Conservation (phyloP, 768 basidiomycete genomes). For the Mrakia frigida region DNA sequence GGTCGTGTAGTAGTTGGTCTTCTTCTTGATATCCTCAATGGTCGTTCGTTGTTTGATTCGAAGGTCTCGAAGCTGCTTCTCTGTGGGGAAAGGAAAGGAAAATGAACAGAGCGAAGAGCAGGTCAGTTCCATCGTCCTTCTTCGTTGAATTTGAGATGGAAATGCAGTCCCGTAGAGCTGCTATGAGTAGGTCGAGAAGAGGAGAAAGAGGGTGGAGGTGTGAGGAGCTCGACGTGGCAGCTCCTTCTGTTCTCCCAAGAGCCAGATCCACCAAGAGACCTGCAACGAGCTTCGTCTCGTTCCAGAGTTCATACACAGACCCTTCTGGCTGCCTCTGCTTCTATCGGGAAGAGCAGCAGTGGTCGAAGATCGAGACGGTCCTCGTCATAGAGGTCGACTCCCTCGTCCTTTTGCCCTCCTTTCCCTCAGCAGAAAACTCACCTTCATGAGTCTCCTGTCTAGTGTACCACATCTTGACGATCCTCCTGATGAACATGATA, state of each 20-base stretch:
- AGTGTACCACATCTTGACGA: slow-evolving; percentile 78
- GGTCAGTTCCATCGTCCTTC: background rate
- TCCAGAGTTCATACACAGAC: background rate
- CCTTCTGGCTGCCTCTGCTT: background rate
- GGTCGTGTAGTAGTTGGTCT: slow-evolving; percentile 91
- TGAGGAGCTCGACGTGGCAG: no score
- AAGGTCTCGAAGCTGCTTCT: slow-evolving; percentile 57
- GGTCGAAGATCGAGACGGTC: background rate
- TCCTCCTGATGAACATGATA: slow-evolving; percentile 68
- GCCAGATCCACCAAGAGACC: no score
- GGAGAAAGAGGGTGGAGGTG: background rate
- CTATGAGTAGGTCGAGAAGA: no score
- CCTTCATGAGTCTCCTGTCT: slow-evolving; percentile 76
- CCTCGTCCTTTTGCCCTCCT: background rate
- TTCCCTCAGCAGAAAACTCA: slow-evolving; percentile 42
- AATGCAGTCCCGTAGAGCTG: no score
- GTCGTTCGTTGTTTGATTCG: slow-evolving; percentile 69
- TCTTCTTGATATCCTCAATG: slow-evolving; percentile 94
- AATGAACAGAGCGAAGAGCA: background rate
- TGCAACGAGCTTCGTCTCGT: no score
- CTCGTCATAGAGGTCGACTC: background rate
- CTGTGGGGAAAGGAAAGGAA: slow-evolving; percentile 47
- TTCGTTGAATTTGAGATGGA: no score
- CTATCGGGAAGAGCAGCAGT: background rate
- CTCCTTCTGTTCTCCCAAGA: no score